phyloP scores from a whole-genome alignment of 2,329 filamentous ascomycete species.

The Colletotrichum sp. region DNA sequence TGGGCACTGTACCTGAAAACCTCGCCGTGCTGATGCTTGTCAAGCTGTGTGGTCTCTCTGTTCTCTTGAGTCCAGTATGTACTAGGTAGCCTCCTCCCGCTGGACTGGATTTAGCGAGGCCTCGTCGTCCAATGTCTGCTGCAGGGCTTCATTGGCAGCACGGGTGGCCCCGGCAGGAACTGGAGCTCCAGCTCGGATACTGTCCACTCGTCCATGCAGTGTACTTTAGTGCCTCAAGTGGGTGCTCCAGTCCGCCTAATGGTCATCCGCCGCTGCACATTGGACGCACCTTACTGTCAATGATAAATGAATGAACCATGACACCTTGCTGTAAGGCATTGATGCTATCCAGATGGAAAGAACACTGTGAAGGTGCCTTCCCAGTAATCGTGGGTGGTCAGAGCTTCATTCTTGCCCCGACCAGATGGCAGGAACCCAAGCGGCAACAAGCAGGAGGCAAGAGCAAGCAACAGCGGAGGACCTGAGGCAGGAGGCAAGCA shows the following conservation, averaged over 20 bases:
- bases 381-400: neutral
- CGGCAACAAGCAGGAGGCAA: neutral
- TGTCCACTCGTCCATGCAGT: neutral
- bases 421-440: neutral
- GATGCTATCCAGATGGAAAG: neutral
- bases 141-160: neutral
- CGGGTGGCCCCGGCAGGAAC: neutral
- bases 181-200: neutral
- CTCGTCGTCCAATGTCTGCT: neutral
- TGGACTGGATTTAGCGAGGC: neutral
- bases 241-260: neutral
- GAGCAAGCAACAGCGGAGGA: neutral
- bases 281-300: neutral
- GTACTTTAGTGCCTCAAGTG: neutral
- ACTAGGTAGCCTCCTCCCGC: neutral
- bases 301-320: neutral
- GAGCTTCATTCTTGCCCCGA: neutral
- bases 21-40: neutral
- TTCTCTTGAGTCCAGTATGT: neutral
- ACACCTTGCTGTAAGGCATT: neutral
- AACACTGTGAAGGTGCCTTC: neutral
- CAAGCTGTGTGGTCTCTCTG: neutral
- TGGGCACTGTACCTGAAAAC: conserved; percentile 2
- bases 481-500: neutral
- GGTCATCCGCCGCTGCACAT: neutral